Evolutionary conservation across 208 protist species (phyloP).

Genomic region (Crithidia brevicula): DNA sequence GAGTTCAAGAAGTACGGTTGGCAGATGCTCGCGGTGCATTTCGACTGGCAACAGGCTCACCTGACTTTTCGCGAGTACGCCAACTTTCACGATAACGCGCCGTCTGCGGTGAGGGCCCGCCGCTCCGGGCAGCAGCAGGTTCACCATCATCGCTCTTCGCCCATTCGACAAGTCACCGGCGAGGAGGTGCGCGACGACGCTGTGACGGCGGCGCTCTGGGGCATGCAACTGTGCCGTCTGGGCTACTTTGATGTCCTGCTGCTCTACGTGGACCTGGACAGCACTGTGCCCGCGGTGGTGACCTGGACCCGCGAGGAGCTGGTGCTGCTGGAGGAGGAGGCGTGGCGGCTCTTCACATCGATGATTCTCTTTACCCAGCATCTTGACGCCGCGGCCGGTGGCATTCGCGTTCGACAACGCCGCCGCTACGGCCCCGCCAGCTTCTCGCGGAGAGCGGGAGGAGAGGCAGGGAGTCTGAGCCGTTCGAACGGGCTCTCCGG

Average conservation of each 20-base stretch:
- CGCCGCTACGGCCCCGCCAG: neutral
- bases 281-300: slow-evolving; percentile 50
- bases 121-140: neutral
- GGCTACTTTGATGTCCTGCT: slow-evolving; percentile 77
- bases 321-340: slow-evolving; percentile 64
- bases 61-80: slow-evolving; percentile 33
- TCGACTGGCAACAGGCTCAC: slow-evolving; percentile 64
- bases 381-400: slow-evolving; percentile 13
- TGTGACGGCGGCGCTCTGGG: slow-evolving; percentile 28
- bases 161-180: neutral
- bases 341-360: slow-evolving; percentile 66
- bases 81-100: slow-evolving; percentile 7
- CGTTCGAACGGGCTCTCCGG: neutral
- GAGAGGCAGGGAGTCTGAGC: neutral
- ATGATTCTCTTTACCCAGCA: slow-evolving; percentile 57
- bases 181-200: slow-evolving; percentile 3
- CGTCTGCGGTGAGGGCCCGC: too few relatives aligned
- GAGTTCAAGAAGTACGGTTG: slow-evolving; percentile 82
- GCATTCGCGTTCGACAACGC: slow-evolving; percentile 13
- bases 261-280: slow-evolving; percentile 67
- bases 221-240: slow-evolving; percentile 46
- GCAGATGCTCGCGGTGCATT: slow-evolving; percentile 72
- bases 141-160: neutral
- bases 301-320: slow-evolving; percentile 76
- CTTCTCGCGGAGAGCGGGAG: neutral